phyloP scores from a whole-genome alignment of 441 rosid genomes.

The Pelargonium cotyledonis region DNA sequence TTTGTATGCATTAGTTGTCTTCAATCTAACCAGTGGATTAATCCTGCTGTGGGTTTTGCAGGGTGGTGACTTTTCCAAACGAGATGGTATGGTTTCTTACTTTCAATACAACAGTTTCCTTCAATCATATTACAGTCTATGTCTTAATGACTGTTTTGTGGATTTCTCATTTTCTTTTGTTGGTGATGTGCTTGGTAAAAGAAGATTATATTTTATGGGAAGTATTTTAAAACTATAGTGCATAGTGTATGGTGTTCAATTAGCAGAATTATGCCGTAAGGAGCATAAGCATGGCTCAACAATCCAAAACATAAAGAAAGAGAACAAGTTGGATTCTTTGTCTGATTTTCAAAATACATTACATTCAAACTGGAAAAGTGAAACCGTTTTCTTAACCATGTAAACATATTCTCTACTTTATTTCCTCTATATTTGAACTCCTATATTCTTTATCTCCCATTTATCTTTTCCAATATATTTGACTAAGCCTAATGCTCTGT shows the following conservation, averaged over 20 bases:
- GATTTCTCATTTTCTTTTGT: neutral
- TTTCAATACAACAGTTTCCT: neutral
- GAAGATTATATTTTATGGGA: neutral
- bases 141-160: neutral
- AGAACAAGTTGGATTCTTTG: too few species aligned
- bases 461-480: neutral
- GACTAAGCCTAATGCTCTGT: neutral
- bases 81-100: slow-evolving; percentile 66
- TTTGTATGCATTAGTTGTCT: slow-evolving; percentile 5
- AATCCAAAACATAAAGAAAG: neutral
- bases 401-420: neutral
- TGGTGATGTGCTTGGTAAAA: neutral
- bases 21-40: slow-evolving; percentile 27
- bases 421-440: neutral
- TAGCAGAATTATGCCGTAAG: neutral
- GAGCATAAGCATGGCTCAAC: neutral
- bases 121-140: neutral
- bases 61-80: slow-evolving; percentile 88
- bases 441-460: neutral
- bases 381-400: neutral
- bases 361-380: too few species aligned
- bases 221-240: neutral
- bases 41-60: slow-evolving; percentile 38
- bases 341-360: too few species aligned
- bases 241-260: too few species aligned